Percentiles rank a stretch among this genome's conserved stretches.
Conservation (phyloP, 148 eudicot species). For the Linanthus parryae region DNA sequence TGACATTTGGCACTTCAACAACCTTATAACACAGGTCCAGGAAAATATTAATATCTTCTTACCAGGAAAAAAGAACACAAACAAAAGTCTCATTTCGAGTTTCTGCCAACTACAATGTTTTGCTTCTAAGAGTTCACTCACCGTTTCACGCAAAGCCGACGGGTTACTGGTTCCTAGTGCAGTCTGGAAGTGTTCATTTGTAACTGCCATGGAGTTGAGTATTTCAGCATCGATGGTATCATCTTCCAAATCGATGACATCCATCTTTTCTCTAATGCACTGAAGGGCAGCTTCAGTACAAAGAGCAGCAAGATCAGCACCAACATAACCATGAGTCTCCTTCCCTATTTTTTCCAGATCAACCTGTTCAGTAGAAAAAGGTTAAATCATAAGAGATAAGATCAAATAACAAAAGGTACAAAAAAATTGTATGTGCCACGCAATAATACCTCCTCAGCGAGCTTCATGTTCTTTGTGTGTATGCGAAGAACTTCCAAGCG, state of each 20-base stretch:
- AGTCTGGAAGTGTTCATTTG: slow-evolving; percentile 36
- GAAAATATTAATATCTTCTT: too few species aligned
- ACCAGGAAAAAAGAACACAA: too few species aligned
- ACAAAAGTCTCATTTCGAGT: too few species aligned
- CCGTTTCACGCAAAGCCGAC: slow-evolving; percentile 36
- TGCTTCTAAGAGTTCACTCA: slow-evolving; percentile 13
- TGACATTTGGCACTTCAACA: slow-evolving; percentile 38
- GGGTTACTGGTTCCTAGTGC: slow-evolving; percentile 33
- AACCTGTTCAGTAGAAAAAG: slow-evolving; percentile 16
- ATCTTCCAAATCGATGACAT: slow-evolving; percentile 40
- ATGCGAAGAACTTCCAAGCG: slow-evolving; percentile 36
- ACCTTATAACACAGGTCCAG: too few species aligned
- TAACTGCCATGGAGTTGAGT: slow-evolving; percentile 33
- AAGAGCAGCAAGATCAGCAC: slow-evolving; percentile 40
- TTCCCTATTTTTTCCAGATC: slow-evolving; percentile 31
- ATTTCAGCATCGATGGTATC: slow-evolving; percentile 41
- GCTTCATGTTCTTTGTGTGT: slow-evolving; percentile 43
- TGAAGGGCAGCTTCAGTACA: slow-evolving; percentile 45
- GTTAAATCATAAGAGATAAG: not conserved
- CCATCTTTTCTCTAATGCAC: slow-evolving; percentile 43
- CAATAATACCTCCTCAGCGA: slow-evolving; percentile 21
- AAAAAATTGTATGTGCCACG: not conserved
- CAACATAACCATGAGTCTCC: slow-evolving; percentile 36
- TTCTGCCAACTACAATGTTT: too few species aligned
- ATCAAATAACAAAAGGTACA: not conserved